phyloP scores from a whole-genome alignment of 2,329 filamentous ascomycete species.

The Lithohypha guttulata region DNA sequence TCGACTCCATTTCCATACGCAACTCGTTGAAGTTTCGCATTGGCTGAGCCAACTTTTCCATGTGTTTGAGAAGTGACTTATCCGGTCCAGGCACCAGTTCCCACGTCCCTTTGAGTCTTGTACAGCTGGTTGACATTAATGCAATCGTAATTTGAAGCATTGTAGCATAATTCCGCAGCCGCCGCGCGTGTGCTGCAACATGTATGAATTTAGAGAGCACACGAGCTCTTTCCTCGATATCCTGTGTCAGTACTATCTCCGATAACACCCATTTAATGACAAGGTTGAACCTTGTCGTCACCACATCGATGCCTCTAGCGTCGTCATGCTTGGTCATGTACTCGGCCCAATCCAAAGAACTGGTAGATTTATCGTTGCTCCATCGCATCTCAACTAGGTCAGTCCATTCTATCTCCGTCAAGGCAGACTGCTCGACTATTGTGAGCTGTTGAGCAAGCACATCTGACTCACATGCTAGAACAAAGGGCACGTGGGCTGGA shows the following conservation, averaged over 20 bases:
- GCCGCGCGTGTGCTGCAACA: constrained; percentile 48
- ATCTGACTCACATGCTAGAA: constrained; percentile 52
- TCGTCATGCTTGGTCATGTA: constrained; percentile 46
- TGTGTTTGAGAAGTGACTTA: constrained; percentile 43
- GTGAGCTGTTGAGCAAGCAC: constrained; percentile 53
- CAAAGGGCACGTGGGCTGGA: constrained; percentile 47
- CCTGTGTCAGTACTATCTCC: constrained; percentile 49
- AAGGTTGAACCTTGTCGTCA: constrained; percentile 56
- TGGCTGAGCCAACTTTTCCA: constrained; percentile 52
- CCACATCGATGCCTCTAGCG: constrained; percentile 48
- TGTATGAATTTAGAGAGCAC: constrained; percentile 55
- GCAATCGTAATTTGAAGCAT: constrained; percentile 56
- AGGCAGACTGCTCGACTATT: constrained; percentile 53
- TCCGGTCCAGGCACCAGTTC: constrained; percentile 44
- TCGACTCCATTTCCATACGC: constrained; percentile 53
- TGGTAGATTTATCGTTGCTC: constrained; percentile 42
- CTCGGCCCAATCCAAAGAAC: constrained; percentile 49
- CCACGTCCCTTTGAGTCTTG: constrained; percentile 50
- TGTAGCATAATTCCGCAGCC: constrained; percentile 53
- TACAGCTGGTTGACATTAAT: constrained; percentile 48
- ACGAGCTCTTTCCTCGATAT: constrained; percentile 47
- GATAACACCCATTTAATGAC: constrained; percentile 57
- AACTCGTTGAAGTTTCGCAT: constrained; percentile 54
- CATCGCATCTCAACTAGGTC: constrained; percentile 54
- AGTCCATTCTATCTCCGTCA: constrained; percentile 57